Percentiles rank a stretch among this genome's conserved stretches.
Evolutionary conservation across 2,329 filamentous ascomycete genomes (phyloP).

Genomic region (Pseudonectria foliicola): DNA sequence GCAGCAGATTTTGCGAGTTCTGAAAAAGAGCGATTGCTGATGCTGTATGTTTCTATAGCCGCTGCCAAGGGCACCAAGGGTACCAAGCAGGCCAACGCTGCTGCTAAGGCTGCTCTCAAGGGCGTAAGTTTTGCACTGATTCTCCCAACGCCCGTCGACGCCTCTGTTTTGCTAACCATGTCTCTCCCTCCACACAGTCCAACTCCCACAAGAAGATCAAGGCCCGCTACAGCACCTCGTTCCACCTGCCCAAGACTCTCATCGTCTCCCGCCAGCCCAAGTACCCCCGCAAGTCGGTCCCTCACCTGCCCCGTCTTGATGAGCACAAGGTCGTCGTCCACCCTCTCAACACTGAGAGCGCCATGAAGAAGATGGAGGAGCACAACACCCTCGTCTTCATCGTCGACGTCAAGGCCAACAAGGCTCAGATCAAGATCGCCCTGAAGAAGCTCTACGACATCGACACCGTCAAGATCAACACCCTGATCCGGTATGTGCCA

Average conservation of each 20-base stretch:
- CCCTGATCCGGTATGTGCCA: slow-evolving; percentile 75
- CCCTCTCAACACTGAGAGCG: slow-evolving; percentile 98
- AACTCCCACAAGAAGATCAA: slow-evolving; percentile 79
- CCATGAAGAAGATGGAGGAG: slow-evolving; percentile 99
- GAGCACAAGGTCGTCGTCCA: slow-evolving; percentile 97
- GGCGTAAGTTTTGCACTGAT: slow-evolving; percentile 60
- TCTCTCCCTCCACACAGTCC: slow-evolving; percentile 29
- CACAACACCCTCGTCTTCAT: slow-evolving; percentile 99
- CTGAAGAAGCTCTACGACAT: slow-evolving; percentile 99
- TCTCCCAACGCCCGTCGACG: not conserved
- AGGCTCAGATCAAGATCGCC: slow-evolving; percentile 97
- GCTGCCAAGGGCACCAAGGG: slow-evolving; percentile 62
- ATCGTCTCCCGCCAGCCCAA: slow-evolving; percentile 84
- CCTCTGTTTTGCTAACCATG: slow-evolving; percentile 3
- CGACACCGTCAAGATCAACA: slow-evolving; percentile 98
- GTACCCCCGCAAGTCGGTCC: slow-evolving; percentile 94
- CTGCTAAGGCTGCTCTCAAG: slow-evolving; percentile 93
- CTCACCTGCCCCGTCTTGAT: slow-evolving; percentile 84
- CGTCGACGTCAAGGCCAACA: slow-evolving; percentile 95
- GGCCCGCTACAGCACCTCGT: slow-evolving; percentile 85
- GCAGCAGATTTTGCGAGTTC: slow-evolving; percentile 73
- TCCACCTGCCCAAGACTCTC: slow-evolving; percentile 97
- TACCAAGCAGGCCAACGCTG: slow-evolving; percentile 82
- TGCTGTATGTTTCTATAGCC: slow-evolving; percentile 51
- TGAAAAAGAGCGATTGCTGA: slow-evolving; percentile 65